Conservation (phyloP, 192 early-diverging fungal species). For the Phlyctochytrium arcticum region DNA sequence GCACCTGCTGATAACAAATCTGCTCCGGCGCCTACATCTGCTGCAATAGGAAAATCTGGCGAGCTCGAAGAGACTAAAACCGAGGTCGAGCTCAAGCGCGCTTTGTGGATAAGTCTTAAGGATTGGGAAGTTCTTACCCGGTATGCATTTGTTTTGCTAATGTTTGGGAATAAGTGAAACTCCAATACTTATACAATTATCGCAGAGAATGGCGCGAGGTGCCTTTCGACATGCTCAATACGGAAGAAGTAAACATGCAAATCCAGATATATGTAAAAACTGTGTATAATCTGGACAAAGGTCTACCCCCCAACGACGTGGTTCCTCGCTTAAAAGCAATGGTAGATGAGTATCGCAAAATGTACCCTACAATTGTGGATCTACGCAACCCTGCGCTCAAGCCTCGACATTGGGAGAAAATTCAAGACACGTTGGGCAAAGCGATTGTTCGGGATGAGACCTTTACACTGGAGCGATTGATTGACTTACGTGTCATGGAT, state of each 20-base stretch:
- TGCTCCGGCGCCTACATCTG: conserved; percentile 3
- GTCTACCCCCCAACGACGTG: conserved; percentile 63
- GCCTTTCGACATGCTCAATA: conserved; percentile 50
- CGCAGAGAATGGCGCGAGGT: conserved; percentile 44
- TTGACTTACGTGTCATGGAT: conserved; percentile 51
- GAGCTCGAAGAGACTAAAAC: conserved; percentile 53
- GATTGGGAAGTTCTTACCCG: conserved; percentile 51
- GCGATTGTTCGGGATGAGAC: conserved; percentile 46
- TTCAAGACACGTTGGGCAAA: conserved; percentile 56
- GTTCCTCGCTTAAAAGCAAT: conserved; percentile 54
- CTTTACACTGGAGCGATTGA: conserved; percentile 49
- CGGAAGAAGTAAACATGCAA: conserved; percentile 54
- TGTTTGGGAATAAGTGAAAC: neutral
- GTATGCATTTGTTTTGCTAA: conserved; percentile 24
- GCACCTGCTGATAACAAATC: conserved; percentile 11
- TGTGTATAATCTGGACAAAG: conserved; percentile 58
- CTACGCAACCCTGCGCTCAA: conserved; percentile 61
- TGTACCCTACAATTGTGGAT: conserved; percentile 59
- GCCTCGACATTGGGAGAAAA: conserved; percentile 58
- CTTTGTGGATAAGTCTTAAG: conserved; percentile 52
- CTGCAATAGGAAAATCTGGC: conserved; percentile 20
- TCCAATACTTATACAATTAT: neutral
- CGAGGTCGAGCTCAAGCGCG: conserved; percentile 55
- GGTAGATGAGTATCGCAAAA: conserved; percentile 52
- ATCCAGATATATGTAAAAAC: conserved; percentile 50